Base-by-base conservation (phyloP, 352 stramenopile genomes). In the Peronospora farinosa region DNA sequence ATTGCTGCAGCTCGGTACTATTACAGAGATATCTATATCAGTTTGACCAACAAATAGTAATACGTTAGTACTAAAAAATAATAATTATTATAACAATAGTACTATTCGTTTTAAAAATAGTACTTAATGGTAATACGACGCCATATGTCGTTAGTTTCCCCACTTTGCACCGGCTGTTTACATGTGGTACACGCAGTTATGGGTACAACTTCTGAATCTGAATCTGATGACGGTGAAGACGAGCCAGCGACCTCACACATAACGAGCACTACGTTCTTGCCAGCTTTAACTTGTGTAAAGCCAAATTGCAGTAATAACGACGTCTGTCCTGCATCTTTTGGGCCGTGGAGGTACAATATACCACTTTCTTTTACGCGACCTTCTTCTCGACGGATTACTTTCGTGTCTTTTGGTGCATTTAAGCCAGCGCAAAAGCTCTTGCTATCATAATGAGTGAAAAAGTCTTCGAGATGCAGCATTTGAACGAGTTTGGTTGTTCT, bases 51-150 rank as follows among this genome's bases (percentile, higher is more conserved):
- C n/a, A 2, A 17, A 36, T 28, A 23, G 47, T 21, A 53, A 7
- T 47, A n/a, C 17, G 10, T 28, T 13, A 32, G 6, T 32, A 32
- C 28, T 12, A 32, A 13, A 5, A 27, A 27, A 42, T 28, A 15
- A 2, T 0, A 13, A 4, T 9, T 0, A 27, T 27, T 0, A 27
- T 27, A 25, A 17, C 35, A 4, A 27, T 15, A 25, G 0, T 27
- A 42, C 17, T n/a, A 16, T 38, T 15, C 12, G 5, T n/a, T n/a
- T 15, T 8, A 13, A 7, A n/a, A 19, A 38, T 13, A 13, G 23
- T 60, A 82, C 70, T 86, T 88, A 70, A 88, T 80, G 57, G 70
- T 65, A 43, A 86, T 83, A 39, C 67, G 63, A 8, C 55, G 54
- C 72, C 68, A 84, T 16, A 72, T 51, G 23, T 63, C 45, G 38